These are phyloP conservation scores for Limonium bicolor DNA, from an alignment of 148 eudicot genomes.

Conservation along the genomic window DNA sequence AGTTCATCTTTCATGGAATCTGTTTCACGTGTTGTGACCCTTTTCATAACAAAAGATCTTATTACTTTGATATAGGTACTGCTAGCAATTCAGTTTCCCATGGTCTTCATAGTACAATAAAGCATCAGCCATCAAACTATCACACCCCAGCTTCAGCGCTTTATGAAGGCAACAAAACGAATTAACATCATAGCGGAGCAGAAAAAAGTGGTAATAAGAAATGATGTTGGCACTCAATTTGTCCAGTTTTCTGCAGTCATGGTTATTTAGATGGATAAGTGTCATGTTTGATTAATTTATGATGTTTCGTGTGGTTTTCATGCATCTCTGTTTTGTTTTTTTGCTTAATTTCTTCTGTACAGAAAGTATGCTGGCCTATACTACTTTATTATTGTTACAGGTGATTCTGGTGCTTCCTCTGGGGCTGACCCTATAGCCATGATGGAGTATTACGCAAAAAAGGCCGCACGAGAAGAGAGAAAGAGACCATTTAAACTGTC, in stretches of 20 bases:
- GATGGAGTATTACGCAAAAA: constrained; percentile 90
- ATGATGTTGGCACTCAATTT: too few species aligned
- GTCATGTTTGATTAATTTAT: too few species aligned
- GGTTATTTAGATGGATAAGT: too few species aligned
- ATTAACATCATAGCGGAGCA: constrained; percentile 17
- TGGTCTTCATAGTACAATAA: constrained; percentile 25
- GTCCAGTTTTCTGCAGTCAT: too few species aligned
- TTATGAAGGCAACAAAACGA: constrained; percentile 35
- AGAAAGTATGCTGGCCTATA: too few species aligned
- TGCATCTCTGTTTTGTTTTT: too few species aligned
- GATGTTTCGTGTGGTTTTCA: too few species aligned
- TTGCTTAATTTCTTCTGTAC: too few species aligned
- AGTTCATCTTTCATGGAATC: too few species aligned
- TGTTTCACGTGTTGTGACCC: too few species aligned
- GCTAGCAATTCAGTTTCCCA: constrained; percentile 11
- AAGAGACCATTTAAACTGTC: constrained; percentile 58
- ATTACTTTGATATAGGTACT: constrained; percentile 23
- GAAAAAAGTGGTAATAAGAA: constrained; percentile 30
- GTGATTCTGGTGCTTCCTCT: constrained; percentile 29
- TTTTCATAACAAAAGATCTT: too few species aligned
- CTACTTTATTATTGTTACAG: too few species aligned
- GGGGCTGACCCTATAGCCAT: constrained; percentile 74
- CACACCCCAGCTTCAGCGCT: constrained; percentile 74
- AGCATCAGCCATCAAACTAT: constrained; percentile 33
- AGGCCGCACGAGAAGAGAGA: constrained; percentile 89